phyloP scores from a whole-genome alignment of 345 rosid genomes.

The Microthlaspi erraticum region DNA sequence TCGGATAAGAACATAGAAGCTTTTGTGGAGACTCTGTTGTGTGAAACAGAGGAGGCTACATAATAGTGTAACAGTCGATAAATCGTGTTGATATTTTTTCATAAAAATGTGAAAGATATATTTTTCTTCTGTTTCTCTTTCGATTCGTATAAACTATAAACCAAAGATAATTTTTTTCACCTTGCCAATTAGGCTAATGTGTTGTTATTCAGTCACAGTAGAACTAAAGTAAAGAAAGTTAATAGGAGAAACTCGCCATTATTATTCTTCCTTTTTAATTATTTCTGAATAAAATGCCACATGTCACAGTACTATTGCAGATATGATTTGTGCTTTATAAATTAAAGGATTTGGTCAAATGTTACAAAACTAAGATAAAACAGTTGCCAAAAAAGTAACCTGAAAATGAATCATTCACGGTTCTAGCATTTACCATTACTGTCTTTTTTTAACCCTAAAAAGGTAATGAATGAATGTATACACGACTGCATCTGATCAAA shows the following conservation, averaged over 20 bases:
- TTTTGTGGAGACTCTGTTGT: conserved; percentile 43
- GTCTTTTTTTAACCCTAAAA: conserved; percentile 1
- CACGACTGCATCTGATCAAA: conserved; percentile 15
- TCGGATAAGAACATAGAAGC: conserved; percentile 53
- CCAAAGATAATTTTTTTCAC: no score
- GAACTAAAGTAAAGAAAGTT: no score
- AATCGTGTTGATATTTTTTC: no score
- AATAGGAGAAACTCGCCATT: no score
- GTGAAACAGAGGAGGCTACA: not conserved
- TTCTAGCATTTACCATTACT: not conserved
- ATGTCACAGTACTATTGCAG: not conserved
- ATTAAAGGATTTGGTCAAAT: conserved; percentile 21
- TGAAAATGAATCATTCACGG: not conserved
- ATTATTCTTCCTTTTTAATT: no score
- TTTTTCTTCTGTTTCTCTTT: no score
- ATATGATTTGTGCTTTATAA: not conserved
- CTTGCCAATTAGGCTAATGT: no score
- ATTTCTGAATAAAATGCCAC: not conserved
- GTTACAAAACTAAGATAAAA: not conserved
- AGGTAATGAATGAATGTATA: not conserved
- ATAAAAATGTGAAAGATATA: no score
- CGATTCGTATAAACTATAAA: no score
- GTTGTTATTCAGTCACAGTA: no score
- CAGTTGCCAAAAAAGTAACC: not conserved
- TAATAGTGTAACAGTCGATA: no score